These are phyloP conservation scores for Haematococcus sp. DNA, from an alignment of 139 green algal genomes.

Conservation along the genomic window DNA sequence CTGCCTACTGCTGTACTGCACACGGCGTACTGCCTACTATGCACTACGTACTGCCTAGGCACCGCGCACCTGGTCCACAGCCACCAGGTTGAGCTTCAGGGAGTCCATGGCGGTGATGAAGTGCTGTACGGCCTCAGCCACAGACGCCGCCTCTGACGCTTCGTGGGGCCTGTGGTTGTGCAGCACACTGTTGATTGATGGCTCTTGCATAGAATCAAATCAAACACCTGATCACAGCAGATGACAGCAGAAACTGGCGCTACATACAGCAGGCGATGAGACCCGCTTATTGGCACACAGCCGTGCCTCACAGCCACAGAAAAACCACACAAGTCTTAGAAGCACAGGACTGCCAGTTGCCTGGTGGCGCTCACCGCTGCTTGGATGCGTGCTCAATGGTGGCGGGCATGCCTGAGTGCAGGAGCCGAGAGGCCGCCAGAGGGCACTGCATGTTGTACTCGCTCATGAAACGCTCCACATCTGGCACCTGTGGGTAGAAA, in stretches of 20 bases:
- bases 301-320: too few relatives aligned
- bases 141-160: conserved; percentile 33
- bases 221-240: too few relatives aligned
- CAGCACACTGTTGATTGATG: background rate
- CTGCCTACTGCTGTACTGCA: too few relatives aligned
- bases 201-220: too few relatives aligned
- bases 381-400: conserved; percentile 71
- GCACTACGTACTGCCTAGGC: too few relatives aligned
- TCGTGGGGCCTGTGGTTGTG: conserved; percentile 6
- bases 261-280: too few relatives aligned
- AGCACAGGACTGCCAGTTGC: background rate
- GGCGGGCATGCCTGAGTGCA: conserved; percentile 80
- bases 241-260: too few relatives aligned
- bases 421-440: conserved; percentile 75
- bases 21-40: too few relatives aligned
- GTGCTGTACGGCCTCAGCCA: conserved; percentile 84
- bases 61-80: conserved; percentile 89
- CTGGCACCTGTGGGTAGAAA: conserved; percentile 67
- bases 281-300: too few relatives aligned
- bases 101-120: conserved; percentile 96
- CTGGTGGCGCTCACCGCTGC: conserved; percentile 3
- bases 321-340: background rate
- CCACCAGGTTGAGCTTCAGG: conserved; percentile 91
- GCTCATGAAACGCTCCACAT: conserved; percentile 85
- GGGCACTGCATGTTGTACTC: conserved; percentile 96